These are phyloP conservation scores for Trichophyton simii DNA, from an alignment of 2,329 filamentous ascomycete genomes.

Conservation along the genomic window DNA sequence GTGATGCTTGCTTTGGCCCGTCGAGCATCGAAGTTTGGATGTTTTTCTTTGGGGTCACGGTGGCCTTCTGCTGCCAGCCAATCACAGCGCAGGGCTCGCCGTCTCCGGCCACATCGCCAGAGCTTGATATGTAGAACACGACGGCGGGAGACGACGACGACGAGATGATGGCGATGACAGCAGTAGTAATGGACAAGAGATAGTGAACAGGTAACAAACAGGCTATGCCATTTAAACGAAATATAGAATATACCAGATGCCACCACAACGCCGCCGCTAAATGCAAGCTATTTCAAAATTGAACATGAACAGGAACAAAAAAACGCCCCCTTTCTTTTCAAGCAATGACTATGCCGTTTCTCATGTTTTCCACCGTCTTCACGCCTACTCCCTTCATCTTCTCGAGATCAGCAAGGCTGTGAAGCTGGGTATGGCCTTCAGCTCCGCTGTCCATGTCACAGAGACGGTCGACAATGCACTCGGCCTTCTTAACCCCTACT, in stretches of 20 bases:
- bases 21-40: neutral
- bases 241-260: neutral
- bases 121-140: no score
- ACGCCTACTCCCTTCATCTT: conserved; percentile 34
- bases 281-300: neutral
- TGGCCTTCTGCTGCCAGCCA: conserved; percentile 7
- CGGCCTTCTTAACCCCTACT: conserved; percentile 37
- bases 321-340: neutral
- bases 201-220: neutral
- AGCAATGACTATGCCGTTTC: conserved; percentile 25
- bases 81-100: neutral
- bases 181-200: neutral
- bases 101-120: neutral
- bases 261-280: neutral
- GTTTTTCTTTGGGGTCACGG: conserved; percentile 5
- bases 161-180: neutral
- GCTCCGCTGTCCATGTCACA: conserved; percentile 28
- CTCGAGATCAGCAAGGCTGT: conserved; percentile 30
- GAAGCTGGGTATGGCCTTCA: conserved; percentile 18
- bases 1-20: conserved; percentile 1
- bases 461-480: conserved; percentile 37
- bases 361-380: conserved; percentile 37
- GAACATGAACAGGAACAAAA: neutral
- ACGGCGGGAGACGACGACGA: no score
- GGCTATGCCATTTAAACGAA: neutral